Conservation (phyloP, 371 early-diverging fungal genomes). For the Lichtheimia ornata region DNA sequence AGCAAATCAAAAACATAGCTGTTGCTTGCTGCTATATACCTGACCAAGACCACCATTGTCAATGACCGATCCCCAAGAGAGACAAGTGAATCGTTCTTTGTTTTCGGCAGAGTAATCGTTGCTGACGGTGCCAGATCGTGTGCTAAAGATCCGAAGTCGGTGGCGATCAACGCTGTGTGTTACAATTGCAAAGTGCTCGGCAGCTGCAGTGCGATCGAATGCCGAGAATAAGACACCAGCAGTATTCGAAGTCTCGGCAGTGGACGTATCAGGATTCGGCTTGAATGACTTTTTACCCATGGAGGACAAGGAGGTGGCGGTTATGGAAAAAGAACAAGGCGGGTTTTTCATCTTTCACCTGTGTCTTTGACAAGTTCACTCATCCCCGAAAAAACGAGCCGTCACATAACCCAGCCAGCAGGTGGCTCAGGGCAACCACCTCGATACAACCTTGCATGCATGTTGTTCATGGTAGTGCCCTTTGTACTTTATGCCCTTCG, state of each 20-base stretch:
- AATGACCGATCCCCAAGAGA: conserved; percentile 63
- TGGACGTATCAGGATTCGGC: conserved; percentile 18
- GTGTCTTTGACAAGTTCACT: too few species aligned
- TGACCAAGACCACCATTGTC: conserved; percentile 44
- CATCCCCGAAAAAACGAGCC: too few species aligned
- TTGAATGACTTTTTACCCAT: conserved; percentile 17
- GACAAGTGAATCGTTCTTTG: conserved; percentile 61
- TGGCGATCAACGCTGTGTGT: conserved; percentile 72
- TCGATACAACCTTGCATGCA: too few species aligned
- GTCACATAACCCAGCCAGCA: too few species aligned
- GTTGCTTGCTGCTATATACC: conserved; percentile 18
- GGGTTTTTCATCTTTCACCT: too few species aligned
- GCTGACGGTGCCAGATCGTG: conserved; percentile 65
- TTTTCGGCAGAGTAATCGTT: conserved; percentile 61
- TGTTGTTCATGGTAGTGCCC: too few species aligned
- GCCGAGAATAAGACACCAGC: conserved; percentile 52
- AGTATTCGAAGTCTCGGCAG: conserved; percentile 11
- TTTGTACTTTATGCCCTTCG: too few species aligned
- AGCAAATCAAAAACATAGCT: background rate
- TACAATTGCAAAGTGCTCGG: conserved; percentile 69
- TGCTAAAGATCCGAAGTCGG: conserved; percentile 71
- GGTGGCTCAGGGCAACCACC: too few species aligned
- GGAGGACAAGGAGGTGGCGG: background rate
- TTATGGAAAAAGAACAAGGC: conserved; percentile 1
- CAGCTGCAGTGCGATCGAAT: conserved; percentile 54